These are phyloP conservation scores for Chlamydomonas sp. DNA, from an alignment of 139 green algal species.

Conservation along the genomic window DNA sequence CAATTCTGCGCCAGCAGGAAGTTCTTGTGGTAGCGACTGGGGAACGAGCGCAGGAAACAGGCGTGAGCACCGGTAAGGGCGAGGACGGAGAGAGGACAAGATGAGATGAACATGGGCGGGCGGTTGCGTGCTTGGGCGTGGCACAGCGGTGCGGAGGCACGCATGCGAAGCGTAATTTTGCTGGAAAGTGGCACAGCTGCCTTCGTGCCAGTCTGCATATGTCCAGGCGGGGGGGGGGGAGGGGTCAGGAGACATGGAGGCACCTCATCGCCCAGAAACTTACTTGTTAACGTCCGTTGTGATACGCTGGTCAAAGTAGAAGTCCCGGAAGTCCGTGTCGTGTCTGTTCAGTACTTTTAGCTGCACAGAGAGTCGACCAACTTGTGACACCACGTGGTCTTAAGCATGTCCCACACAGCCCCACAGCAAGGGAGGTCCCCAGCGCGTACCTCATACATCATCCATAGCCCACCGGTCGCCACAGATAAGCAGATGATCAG, in stretches of 20 bases:
- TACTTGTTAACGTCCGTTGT: constrained; percentile 25
- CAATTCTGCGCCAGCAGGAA: constrained; percentile 23
- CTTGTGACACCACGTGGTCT: no score
- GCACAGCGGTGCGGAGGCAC: neutral
- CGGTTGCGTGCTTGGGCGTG: neutral
- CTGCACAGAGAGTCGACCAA: neutral
- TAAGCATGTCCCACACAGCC: neutral
- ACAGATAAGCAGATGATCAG: constrained; percentile 22
- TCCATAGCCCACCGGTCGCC: neutral
- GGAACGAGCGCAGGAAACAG: neutral
- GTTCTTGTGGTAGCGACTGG: constrained; percentile 32
- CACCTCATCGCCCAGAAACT: neutral
- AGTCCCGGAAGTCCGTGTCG: constrained; percentile 18
- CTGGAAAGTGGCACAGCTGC: neutral
- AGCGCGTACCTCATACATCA: constrained; percentile 11
- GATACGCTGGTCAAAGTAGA: constrained; percentile 32
- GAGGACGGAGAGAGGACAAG: neutral
- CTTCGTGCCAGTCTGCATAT: no score
- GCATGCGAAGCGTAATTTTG: neutral
- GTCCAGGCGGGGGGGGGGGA: neutral
- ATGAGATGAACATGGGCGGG: neutral
- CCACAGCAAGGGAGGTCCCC: no score
- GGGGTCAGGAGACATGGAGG: neutral
- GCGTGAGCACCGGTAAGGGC: neutral
- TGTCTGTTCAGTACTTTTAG: constrained; percentile 6